These are phyloP conservation scores for Alternaria panax DNA, from an alignment of 2,329 filamentous ascomycete genomes.

Conservation along the genomic window DNA sequence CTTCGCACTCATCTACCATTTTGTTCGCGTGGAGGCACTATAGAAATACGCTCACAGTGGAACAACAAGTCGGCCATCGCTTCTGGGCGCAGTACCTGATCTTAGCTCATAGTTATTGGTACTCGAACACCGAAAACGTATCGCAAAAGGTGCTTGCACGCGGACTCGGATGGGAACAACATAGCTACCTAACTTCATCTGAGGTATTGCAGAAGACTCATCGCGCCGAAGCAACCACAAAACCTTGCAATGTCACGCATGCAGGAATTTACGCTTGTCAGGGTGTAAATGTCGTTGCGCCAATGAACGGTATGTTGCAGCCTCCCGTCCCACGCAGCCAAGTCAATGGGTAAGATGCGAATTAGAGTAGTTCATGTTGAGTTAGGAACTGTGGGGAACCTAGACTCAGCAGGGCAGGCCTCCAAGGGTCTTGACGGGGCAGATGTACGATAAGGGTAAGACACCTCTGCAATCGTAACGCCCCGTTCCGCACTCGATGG, in stretches of 20 bases:
- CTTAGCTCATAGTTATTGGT: neutral
- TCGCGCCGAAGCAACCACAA: neutral
- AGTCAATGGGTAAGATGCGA: neutral
- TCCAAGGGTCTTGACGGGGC: constrained; percentile 1
- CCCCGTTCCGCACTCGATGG: neutral
- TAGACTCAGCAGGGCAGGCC: constrained; percentile 3
- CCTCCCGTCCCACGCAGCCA: neutral
- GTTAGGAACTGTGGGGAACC: constrained; percentile 3
- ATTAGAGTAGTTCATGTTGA: neutral
- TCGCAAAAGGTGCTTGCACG: neutral
- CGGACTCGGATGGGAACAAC: neutral
- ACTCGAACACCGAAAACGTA: neutral
- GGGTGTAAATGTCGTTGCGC: neutral
- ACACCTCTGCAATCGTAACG: neutral
- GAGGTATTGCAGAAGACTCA: neutral
- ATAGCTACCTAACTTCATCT: neutral
- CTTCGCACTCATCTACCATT: neutral
- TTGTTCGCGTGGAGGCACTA: neutral
- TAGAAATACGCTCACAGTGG: constrained; percentile 5
- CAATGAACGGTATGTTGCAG: neutral
- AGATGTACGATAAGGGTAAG: constrained; percentile 2
- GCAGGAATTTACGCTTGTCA: constrained; percentile 9
- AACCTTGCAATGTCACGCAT: constrained; percentile 6
- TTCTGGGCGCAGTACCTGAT: neutral
- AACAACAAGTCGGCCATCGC: neutral